These are phyloP conservation scores for Colletotrichum siamense DNA, from an alignment of 2,329 filamentous ascomycete species.

Conservation along the genomic window DNA sequence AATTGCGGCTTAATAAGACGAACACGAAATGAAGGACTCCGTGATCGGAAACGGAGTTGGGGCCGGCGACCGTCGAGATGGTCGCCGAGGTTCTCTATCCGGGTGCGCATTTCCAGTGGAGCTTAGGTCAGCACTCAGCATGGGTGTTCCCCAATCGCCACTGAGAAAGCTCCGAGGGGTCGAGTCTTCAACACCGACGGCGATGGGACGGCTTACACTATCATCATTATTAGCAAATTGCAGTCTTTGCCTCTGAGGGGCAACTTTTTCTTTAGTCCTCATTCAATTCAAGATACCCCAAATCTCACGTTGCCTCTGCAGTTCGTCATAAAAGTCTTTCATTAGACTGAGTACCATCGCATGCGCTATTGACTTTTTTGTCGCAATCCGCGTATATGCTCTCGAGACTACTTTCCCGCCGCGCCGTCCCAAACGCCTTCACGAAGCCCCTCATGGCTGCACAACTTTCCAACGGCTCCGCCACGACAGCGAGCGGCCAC, in stretches of 20 bases:
- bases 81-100: slow-evolving; percentile 11
- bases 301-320: neutral
- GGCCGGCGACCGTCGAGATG: neutral
- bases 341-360: neutral
- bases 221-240: slow-evolving; percentile 18
- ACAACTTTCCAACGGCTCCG: slow-evolving; percentile 33
- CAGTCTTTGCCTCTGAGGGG: neutral
- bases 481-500: neutral
- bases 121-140: slow-evolving; percentile 23
- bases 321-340: neutral
- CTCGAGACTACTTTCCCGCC: slow-evolving; percentile 32
- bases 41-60: neutral
- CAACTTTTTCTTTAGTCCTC: neutral
- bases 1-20: neutral
- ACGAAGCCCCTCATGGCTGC: slow-evolving; percentile 35
- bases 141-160: neutral
- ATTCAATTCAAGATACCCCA: neutral
- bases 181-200: neutral
- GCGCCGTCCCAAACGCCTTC: slow-evolving; percentile 32
- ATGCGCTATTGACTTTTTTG: neutral
- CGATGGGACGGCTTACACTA: neutral
- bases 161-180: neutral
- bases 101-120: neutral
- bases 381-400: slow-evolving; percentile 32
- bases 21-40: neutral